Percentiles rank a stretch among this genome's conserved stretches.
These are phyloP conservation scores for Anthostomella pinea DNA, from an alignment of 2,329 filamentous ascomycete species.

Conservation along the genomic window DNA sequence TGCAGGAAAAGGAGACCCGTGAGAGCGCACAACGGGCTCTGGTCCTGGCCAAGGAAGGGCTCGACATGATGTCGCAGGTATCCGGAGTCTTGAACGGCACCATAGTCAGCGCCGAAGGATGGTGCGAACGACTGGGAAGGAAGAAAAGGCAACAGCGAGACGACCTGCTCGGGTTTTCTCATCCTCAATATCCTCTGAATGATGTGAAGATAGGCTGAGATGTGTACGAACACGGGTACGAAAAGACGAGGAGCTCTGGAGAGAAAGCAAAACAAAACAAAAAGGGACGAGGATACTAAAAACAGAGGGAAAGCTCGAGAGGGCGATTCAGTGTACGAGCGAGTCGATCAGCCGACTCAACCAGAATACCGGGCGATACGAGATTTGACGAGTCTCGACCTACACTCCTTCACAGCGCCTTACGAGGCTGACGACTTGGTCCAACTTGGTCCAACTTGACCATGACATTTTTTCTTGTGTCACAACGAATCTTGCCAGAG, in stretches of 20 bases:
- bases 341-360: too few relatives aligned
- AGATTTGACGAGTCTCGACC: constrained; percentile 7
- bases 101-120: constrained; percentile 84
- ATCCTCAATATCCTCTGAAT: constrained; percentile 14
- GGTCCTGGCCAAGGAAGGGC: constrained; percentile 81
- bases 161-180: constrained; percentile 19
- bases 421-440: constrained; percentile 14
- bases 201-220: constrained; percentile 25
- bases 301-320: too few relatives aligned
- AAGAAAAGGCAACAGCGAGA: constrained; percentile 34
- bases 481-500: constrained; percentile 17
- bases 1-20: constrained; percentile 41
- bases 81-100: constrained; percentile 85
- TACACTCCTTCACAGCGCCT: constrained; percentile 4
- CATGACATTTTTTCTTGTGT: constrained; percentile 16
- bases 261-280: constrained; percentile 7
- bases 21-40: constrained; percentile 74
- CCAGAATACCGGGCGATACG: too few relatives aligned
- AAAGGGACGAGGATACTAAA: constrained; percentile 13
- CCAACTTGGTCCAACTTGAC: constrained; percentile 9
- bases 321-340: too few relatives aligned
- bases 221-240: constrained; percentile 11
- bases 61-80: constrained; percentile 94
- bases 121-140: constrained; percentile 76
- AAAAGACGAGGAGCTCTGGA: constrained; percentile 16